These are phyloP conservation scores for Megacollybia marginata DNA, from an alignment of 768 basidiomycete genomes.

Conservation along the genomic window DNA sequence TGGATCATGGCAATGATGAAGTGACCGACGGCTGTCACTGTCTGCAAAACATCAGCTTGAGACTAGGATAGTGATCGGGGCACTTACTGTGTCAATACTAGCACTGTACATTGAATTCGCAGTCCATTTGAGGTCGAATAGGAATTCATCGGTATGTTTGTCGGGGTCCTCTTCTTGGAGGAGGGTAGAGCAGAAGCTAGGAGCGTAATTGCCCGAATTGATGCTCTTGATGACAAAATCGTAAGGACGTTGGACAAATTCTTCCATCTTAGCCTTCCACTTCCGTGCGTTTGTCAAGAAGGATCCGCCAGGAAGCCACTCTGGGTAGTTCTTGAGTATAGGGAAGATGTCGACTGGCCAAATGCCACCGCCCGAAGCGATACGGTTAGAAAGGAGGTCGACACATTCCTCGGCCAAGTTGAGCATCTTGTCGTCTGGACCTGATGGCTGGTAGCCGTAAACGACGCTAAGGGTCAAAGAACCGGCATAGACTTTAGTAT, in stretches of 20 bases:
- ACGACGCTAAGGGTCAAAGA: conserved; percentile 49
- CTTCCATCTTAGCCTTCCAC: conserved; percentile 61
- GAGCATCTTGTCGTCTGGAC: conserved; percentile 31
- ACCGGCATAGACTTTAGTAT: conserved; percentile 48
- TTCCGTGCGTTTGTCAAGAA: conserved; percentile 53
- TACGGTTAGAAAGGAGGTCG: conserved; percentile 30
- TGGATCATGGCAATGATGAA: conserved; percentile 65
- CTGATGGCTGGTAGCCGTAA: conserved; percentile 48
- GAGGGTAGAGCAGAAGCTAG: conserved; percentile 32
- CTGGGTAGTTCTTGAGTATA: conserved; percentile 47
- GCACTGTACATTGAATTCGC: conserved; percentile 79
- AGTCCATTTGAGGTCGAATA: conserved; percentile 71
- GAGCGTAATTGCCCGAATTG: conserved; percentile 31
- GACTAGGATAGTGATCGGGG: not conserved
- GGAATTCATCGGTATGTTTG: conserved; percentile 33
- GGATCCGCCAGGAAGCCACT: conserved; percentile 59
- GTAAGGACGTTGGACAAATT: conserved; percentile 59
- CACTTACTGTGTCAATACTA: conserved; percentile 54
- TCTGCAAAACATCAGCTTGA: conserved; percentile 25
- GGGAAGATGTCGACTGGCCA: conserved; percentile 46
- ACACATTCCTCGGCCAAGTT: conserved; percentile 35
- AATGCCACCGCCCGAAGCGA: conserved; percentile 36
- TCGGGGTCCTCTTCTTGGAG: conserved; percentile 17
- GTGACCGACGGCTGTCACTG: conserved; percentile 45
- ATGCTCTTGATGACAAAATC: conserved; percentile 49